phyloP scores from a whole-genome alignment of 176 grass and related monocot species.

The Carex pumila region DNA sequence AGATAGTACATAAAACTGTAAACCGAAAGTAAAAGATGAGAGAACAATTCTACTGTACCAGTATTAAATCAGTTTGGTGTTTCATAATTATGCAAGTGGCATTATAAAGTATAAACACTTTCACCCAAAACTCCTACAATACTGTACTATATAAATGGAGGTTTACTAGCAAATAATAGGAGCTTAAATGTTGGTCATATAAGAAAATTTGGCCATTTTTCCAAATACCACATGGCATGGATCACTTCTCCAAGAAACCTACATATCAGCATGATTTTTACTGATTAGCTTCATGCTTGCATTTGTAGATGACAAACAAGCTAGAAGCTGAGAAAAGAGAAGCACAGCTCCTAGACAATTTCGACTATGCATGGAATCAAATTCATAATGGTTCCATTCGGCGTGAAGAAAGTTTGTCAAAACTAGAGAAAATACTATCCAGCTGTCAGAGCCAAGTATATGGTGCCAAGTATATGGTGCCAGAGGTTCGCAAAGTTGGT shows the following conservation, averaged over 20 bases:
- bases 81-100: not conserved
- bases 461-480: slow-evolving; percentile 55
- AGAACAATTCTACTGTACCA: not conserved
- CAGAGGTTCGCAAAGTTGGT: slow-evolving; percentile 45
- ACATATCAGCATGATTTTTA: not conserved
- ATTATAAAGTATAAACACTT: not conserved
- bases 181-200: not conserved
- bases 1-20: not conserved
- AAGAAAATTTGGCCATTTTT: not conserved
- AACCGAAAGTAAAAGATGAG: not conserved
- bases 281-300: not conserved
- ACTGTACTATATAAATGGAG: not conserved
- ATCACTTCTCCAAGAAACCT: not conserved
- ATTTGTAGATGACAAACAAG: slow-evolving; percentile 17
- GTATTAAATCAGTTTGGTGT: not conserved
- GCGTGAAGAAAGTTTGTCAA: slow-evolving; percentile 61
- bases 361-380: slow-evolving; percentile 98
- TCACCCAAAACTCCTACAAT: not conserved
- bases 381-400: slow-evolving; percentile 64
- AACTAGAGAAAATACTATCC: slow-evolving; percentile 37
- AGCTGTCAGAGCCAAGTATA: slow-evolving; percentile 20
- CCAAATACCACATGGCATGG: not conserved
- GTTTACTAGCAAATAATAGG: not conserved
- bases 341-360: slow-evolving; percentile 53
- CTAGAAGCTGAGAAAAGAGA: slow-evolving; percentile 67